These are phyloP conservation scores for Discostella pseudostelligera DNA, from an alignment of 108 stramenopile genomes.

Conservation along the genomic window DNA sequence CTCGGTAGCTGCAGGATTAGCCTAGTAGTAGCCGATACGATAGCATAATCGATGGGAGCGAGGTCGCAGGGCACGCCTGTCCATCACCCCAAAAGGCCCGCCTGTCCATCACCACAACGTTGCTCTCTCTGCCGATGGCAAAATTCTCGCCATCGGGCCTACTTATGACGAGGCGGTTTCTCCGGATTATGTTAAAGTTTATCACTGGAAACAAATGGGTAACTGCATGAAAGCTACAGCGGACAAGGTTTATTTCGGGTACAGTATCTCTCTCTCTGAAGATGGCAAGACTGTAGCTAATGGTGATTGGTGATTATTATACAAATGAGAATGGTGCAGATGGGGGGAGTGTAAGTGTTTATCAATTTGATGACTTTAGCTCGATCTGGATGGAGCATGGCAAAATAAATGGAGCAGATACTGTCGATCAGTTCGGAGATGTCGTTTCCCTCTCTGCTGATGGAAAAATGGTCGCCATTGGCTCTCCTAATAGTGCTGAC, in stretches of 20 bases:
- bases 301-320: not conserved
- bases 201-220: constrained; percentile 17
- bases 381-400: constrained; percentile 1
- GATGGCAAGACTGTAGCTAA: constrained; percentile 14
- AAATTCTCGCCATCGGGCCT: constrained; percentile 12
- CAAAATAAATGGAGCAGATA: not conserved
- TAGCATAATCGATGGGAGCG: too few species aligned
- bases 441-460: constrained; percentile 8
- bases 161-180: too few species aligned
- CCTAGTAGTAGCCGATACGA: too few species aligned
- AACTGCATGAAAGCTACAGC: constrained; percentile 9
- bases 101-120: too few species aligned
- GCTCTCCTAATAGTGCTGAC: constrained; percentile 5
- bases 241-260: constrained; percentile 12
- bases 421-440: not conserved
- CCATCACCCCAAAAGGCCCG: too few species aligned
- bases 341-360: not conserved
- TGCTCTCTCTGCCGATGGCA: too few species aligned
- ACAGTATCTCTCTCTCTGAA: constrained; percentile 12
- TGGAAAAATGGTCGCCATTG: constrained; percentile 14
- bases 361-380: not conserved
- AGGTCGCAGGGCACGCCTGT: too few species aligned
- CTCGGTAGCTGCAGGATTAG: too few species aligned
- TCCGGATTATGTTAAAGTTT: constrained; percentile 2
- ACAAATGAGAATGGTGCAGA: not conserved